phyloP scores from a whole-genome alignment of 1,284 basidiomycete genomes.

The Leccinum ponderosum region DNA sequence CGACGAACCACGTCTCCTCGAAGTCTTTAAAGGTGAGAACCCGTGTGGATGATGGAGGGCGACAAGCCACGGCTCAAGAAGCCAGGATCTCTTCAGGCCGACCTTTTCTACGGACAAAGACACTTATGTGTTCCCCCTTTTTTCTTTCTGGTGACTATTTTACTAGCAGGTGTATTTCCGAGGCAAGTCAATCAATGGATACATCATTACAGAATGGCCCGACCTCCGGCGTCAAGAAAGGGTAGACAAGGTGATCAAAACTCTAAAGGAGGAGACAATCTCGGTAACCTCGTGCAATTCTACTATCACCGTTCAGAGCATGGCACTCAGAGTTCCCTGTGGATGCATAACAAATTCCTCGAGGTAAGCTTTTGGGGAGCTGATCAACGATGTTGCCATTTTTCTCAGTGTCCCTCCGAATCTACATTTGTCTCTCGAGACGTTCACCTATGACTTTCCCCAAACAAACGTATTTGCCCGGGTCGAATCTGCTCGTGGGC shows the following conservation, averaged over 20 bases:
- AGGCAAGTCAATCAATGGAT: background rate
- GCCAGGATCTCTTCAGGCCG: constrained; percentile 1
- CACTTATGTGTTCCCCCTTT: background rate
- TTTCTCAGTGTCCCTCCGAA: constrained; percentile 3
- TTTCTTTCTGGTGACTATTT: background rate
- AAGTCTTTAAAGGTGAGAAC: constrained; percentile 12
- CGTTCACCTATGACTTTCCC: constrained; percentile 55
- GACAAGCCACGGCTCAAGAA: constrained; percentile 21
- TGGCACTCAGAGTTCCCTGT: constrained; percentile 20
- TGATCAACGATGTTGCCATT: background rate
- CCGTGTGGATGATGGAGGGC: constrained; percentile 25
- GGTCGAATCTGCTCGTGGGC: constrained; percentile 32
- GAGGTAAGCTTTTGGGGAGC: constrained; percentile 1
- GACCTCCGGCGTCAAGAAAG: constrained; percentile 13
- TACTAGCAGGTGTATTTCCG: background rate
- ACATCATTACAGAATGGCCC: constrained; percentile 19
- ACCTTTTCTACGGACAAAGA: background rate
- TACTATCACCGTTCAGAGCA: constrained; percentile 15
- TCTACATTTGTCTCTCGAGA: constrained; percentile 19
- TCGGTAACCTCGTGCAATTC: constrained; percentile 18
- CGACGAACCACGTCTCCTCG: constrained; percentile 20
- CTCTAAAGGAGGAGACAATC: constrained; percentile 6
- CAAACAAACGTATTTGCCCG: constrained; percentile 54
- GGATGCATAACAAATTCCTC: constrained; percentile 18
- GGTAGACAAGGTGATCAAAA: constrained; percentile 7